Percentiles rank a stretch among this genome's conserved stretches.
phyloP scores from a whole-genome alignment of 2,329 filamentous ascomycete species.

The Verticillium albo-atrum region DNA sequence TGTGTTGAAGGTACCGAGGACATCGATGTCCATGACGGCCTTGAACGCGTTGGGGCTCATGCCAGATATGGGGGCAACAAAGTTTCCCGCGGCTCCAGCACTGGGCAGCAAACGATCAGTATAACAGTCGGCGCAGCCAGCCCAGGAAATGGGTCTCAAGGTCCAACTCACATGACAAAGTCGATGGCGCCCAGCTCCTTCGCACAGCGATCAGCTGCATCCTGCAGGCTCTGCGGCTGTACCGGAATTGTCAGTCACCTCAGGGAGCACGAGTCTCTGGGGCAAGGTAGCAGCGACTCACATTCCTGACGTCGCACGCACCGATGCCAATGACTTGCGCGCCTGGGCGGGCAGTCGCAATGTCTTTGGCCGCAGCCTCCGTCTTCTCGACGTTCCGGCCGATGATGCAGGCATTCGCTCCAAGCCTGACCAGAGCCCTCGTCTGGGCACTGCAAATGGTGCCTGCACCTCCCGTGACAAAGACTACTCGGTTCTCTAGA shows the following conservation, averaged over 20 bases:
- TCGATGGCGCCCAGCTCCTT: conserved; percentile 85
- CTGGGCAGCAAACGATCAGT: conserved; percentile 34
- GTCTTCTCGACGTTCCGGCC: conserved; percentile 89
- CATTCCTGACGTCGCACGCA: conserved; percentile 70
- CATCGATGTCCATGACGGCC: conserved; percentile 92
- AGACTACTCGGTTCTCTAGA: conserved; percentile 79
- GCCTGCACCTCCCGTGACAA: conserved; percentile 92
- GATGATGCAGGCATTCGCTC: conserved; percentile 90
- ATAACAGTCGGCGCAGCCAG: neutral
- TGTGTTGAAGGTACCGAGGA: conserved; percentile 90
- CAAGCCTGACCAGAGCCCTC: conserved; percentile 82
- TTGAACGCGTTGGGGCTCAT: conserved; percentile 90
- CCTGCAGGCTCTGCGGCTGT: conserved; percentile 59
- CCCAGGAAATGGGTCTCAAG: neutral
- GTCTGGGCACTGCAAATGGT: conserved; percentile 94
- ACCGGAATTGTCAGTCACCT: neutral
- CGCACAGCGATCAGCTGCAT: conserved; percentile 74
- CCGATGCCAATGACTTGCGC: conserved; percentile 86
- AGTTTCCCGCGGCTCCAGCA: conserved; percentile 93
- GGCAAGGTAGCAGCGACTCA: conserved; percentile 28
- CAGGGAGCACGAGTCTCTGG: neutral
- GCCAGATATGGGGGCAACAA: conserved; percentile 78
- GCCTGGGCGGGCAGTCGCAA: conserved; percentile 72
- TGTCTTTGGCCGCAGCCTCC: conserved; percentile 71
- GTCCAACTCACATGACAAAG: conserved; percentile 72